Percentiles rank a stretch among this genome's conserved stretches.
Conservation (phyloP, 139 green algal genomes). For the Diplosphaera chodatii region DNA sequence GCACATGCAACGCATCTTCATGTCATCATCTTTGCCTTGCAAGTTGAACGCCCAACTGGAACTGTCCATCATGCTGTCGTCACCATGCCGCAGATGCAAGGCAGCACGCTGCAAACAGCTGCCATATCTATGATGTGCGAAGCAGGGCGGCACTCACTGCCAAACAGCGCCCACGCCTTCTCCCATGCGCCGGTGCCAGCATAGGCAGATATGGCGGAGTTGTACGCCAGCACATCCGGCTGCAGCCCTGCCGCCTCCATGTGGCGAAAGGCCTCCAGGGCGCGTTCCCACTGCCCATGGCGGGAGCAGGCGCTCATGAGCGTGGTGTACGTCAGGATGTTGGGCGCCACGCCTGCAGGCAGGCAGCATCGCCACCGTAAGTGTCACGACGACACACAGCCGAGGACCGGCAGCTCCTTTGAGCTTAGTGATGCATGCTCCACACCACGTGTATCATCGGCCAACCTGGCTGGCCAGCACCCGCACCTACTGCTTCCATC, state of each 20-base stretch:
- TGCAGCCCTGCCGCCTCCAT: slow-evolving; percentile 34
- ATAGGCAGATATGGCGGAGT: slow-evolving; percentile 49
- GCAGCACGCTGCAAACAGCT: too few species aligned
- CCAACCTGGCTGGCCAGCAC: too few species aligned
- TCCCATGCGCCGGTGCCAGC: slow-evolving; percentile 24
- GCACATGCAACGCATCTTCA: slow-evolving; percentile 19
- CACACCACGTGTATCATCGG: too few species aligned
- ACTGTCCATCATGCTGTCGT: too few species aligned
- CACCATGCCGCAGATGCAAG: too few species aligned
- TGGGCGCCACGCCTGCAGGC: slow-evolving; percentile 25
- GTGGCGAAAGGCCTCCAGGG: slow-evolving; percentile 22
- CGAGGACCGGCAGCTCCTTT: too few species aligned
- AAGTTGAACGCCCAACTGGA: too few species aligned
- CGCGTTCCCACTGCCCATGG: slow-evolving; percentile 11
- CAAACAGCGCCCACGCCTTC: slow-evolving; percentile 33
- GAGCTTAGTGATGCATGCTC: too few species aligned
- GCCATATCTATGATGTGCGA: too few species aligned
- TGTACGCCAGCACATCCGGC: slow-evolving; percentile 52
- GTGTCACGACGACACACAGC: too few species aligned
- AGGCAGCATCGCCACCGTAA: too few species aligned
- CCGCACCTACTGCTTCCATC: slow-evolving; percentile 17
- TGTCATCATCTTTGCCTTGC: too few species aligned
- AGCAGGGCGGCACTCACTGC: background rate
- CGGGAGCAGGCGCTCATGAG: slow-evolving; percentile 29
- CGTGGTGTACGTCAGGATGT: slow-evolving; percentile 43